These are phyloP conservation scores for Pseudotsuga menziesii DNA, from an alignment of 75 land plant genomes.

Conservation along the genomic window DNA sequence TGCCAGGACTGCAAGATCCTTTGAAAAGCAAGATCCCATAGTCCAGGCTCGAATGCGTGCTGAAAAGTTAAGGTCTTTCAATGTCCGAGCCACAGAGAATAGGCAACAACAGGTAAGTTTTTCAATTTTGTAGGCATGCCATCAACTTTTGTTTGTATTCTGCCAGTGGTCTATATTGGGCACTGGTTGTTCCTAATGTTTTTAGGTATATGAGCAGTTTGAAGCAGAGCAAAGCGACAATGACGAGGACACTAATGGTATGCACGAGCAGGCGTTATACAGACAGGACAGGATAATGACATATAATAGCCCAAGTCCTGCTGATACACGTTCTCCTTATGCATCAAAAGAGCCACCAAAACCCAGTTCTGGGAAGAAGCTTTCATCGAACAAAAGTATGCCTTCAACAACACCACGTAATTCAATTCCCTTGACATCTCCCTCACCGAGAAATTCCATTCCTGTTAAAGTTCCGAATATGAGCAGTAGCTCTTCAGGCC, in stretches of 20 bases:
- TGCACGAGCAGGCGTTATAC: background rate
- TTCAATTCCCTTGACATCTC: background rate
- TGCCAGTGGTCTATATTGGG: background rate
- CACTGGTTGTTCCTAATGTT: background rate
- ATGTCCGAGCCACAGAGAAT: background rate
- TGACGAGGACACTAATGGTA: background rate
- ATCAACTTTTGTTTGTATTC: background rate
- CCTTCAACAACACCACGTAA: background rate
- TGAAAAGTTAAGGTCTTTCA: background rate
- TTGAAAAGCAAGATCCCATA: constrained; percentile 5
- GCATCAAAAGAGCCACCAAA: constrained; percentile 5
- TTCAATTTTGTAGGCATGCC: background rate
- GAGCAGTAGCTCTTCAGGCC: constrained; percentile 21
- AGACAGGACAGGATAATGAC: background rate
- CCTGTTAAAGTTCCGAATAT: constrained; percentile 11
- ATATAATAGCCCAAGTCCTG: background rate
- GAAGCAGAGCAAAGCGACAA: background rate
- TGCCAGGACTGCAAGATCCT: constrained; percentile 8
- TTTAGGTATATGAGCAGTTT: constrained; percentile 3
- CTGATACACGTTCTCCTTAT: background rate
- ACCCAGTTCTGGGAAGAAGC: background rate
- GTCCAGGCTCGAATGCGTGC: constrained; percentile 10
- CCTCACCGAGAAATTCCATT: constrained; percentile 14
- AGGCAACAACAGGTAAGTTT: background rate
- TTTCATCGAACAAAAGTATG: constrained; percentile 1